These are phyloP conservation scores for Fennellomyces sp. DNA, from an alignment of 371 early-diverging fungal genomes.

Conservation along the genomic window DNA sequence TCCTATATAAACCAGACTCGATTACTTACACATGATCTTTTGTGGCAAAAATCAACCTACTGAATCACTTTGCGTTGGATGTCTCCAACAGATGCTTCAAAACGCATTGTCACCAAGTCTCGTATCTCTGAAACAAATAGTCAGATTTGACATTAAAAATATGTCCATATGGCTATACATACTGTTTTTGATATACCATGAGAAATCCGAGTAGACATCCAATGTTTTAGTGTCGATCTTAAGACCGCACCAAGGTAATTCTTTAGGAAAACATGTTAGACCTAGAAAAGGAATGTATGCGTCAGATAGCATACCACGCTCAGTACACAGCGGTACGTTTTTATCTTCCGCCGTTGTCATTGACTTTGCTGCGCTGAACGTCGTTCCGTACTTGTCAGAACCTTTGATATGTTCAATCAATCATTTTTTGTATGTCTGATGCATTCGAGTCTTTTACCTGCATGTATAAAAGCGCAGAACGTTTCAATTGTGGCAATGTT, in stretches of 20 bases:
- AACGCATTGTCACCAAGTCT: slow-evolving; percentile 47
- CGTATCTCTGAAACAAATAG: slow-evolving; percentile 31
- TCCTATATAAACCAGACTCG: slow-evolving; percentile 31
- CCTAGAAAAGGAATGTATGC: no score
- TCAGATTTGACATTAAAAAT: background rate
- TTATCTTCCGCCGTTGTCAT: background rate
- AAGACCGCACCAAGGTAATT: slow-evolving; percentile 87
- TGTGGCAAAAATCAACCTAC: slow-evolving; percentile 29
- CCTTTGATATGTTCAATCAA: no score
- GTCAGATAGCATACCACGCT: background rate
- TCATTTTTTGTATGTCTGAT: background rate
- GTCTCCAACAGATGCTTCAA: slow-evolving; percentile 37
- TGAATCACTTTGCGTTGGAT: slow-evolving; percentile 23
- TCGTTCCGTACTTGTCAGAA: background rate
- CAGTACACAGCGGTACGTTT: background rate
- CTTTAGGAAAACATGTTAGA: slow-evolving; percentile 27
- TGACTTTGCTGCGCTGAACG: slow-evolving; percentile 2
- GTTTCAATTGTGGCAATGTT: slow-evolving; percentile 42
- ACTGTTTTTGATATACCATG: slow-evolving; percentile 28
- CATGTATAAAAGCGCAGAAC: background rate
- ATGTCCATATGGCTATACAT: no score
- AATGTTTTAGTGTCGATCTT: slow-evolving; percentile 66
- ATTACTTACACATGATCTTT: background rate
- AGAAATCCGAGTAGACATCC: slow-evolving; percentile 66
- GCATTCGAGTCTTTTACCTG: background rate